These are phyloP conservation scores for Xylariaceae sp. DNA, from an alignment of 2,329 filamentous ascomycete species.

Conservation along the genomic window DNA sequence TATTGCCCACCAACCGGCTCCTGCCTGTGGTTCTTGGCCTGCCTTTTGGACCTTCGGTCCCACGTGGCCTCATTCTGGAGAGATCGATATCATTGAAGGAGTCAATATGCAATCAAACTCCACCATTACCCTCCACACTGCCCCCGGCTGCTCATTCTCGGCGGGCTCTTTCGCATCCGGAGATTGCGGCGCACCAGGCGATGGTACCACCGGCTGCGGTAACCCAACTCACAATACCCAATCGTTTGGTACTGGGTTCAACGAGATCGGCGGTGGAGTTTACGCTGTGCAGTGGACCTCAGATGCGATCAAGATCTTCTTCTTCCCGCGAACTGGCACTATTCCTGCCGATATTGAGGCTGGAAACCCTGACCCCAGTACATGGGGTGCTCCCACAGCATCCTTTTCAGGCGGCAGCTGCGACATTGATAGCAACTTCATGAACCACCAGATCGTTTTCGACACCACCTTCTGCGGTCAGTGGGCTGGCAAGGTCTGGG, in stretches of 20 bases:
- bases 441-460: conserved; percentile 76
- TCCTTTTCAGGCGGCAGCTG: conserved; percentile 72
- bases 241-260: conserved; percentile 74
- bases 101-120: conserved; percentile 68
- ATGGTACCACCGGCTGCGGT: conserved; percentile 64
- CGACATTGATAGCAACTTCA: conserved; percentile 73
- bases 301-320: conserved; percentile 76
- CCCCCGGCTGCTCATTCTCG: conserved; percentile 60
- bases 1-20: conserved; percentile 76
- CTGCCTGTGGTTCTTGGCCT: conserved; percentile 76
- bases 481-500: conserved; percentile 80
- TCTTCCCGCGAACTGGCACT: conserved; percentile 68
- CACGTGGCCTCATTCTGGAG: conserved; percentile 73
- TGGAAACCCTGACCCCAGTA: conserved; percentile 65
- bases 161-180: conserved; percentile 49
- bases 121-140: conserved; percentile 72
- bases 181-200: conserved; percentile 62
- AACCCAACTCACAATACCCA: conserved; percentile 56
- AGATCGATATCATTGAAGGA: conserved; percentile 83
- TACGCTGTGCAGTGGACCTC: conserved; percentile 81
- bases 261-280: conserved; percentile 70
- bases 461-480: conserved; percentile 87
- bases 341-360: conserved; percentile 69
- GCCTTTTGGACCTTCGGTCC: conserved; percentile 73
- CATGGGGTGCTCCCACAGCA: conserved; percentile 73